Conservation (phyloP, 306 rosid genomes). For the Corylus avellana region DNA sequence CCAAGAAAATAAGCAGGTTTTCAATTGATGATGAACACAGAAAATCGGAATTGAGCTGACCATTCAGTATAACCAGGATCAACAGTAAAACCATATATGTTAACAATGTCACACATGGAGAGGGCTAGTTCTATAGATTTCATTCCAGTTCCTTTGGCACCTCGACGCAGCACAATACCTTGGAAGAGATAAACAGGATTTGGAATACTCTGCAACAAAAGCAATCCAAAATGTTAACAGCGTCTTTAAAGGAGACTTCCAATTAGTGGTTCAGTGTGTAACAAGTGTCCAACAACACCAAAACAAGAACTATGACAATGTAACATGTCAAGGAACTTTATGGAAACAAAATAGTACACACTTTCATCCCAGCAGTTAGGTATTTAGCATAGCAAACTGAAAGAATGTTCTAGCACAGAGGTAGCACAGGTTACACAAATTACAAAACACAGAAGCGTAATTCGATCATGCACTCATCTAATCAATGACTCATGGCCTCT, state of each 20-base stretch:
- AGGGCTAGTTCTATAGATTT: slow-evolving; percentile 93
- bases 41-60: slow-evolving; percentile 40
- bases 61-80: slow-evolving; percentile 99
- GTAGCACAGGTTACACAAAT: background rate
- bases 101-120: slow-evolving; percentile 94
- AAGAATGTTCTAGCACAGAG: slow-evolving; percentile 1
- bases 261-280: background rate
- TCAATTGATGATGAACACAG: background rate
- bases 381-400: background rate
- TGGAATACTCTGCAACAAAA: slow-evolving; percentile 72
- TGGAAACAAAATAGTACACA: background rate
- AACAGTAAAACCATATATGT: slow-evolving; percentile 96
- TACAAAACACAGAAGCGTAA: background rate
- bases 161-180: slow-evolving; percentile 97
- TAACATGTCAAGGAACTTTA: background rate
- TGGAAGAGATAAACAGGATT: slow-evolving; percentile 98
- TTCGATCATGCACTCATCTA: background rate
- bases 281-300: background rate
- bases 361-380: background rate
- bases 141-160: slow-evolving; percentile 99
- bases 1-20: background rate
- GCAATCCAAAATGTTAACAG: slow-evolving; percentile 22
- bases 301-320: background rate
- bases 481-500: background rate
- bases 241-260: slow-evolving; percentile 3